Base-by-base conservation (phyloP, 2,329 filamentous ascomycete species). In the Huntiella omanensis region DNA sequence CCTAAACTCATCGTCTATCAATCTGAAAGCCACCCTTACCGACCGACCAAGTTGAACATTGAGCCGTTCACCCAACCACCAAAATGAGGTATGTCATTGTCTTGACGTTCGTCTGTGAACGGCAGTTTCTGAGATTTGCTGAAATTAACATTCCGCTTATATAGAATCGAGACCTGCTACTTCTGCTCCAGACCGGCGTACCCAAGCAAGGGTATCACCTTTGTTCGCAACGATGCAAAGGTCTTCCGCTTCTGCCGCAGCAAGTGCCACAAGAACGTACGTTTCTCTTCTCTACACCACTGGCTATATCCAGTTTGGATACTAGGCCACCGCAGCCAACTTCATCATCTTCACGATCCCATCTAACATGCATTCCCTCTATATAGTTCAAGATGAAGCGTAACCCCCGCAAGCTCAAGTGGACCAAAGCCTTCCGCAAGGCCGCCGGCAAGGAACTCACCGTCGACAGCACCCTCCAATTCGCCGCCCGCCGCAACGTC, bases 381-480 rank as follows among this genome's bases (percentile, higher is more conserved):
- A 10, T 33, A 49, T 53, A 77, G 70, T 93, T 92, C 75, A 91
- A 92, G 67, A 93, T 93, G 84, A 94, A 94, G 81, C 80, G 91
- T 54, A 95, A 96, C 67, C 87, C 88, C 33, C 79, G 88, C 61
- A 94, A 95, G 65, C 75, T 96, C 56, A 91, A 86, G 65, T 95
- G 88, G 91, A 95, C 88, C 52, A 94, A 95, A 71, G 78, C 84
- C 45, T 88, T 87, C 73, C 81, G 86, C 58, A 80, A 80, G 60
- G 61, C 60, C 13, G 80, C 82, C 49, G 84, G 84, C 67, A 92
- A 86, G 68, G 72, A 77, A 60, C 77, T 93, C 84, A 83, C 83
- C 48, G 87, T 96, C 64, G 91, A 98, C 71, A 82, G 77, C 57
- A 94, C 88, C 32, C 78, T 98, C 51, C 81, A 85, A 59, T 94